These are phyloP conservation scores for Vitellaria paradoxa DNA, from an alignment of 179 eudicot genomes.

Conservation along the genomic window DNA sequence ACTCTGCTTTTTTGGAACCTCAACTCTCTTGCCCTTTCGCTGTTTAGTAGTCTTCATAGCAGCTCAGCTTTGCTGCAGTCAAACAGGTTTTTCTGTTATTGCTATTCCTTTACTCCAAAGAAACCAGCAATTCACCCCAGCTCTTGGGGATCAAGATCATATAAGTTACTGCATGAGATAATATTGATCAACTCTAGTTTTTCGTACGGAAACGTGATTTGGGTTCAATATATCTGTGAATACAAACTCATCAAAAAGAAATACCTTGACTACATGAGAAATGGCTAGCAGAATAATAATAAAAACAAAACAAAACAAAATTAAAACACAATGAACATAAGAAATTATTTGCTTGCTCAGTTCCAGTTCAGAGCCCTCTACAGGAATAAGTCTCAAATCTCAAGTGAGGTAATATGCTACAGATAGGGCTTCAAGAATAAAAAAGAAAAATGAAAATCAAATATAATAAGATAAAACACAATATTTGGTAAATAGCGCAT, in stretches of 20 bases:
- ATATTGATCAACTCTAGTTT: background rate
- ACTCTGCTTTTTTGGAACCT: slow-evolving; percentile 15
- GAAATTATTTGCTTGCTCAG: background rate
- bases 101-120: slow-evolving; percentile 8
- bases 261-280: background rate
- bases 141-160: background rate
- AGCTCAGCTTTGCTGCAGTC: slow-evolving; percentile 19
- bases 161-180: background rate
- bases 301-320: too few relatives aligned
- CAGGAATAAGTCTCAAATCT: too few relatives aligned
- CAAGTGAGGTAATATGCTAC: too few relatives aligned
- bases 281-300: background rate
- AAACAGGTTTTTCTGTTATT: slow-evolving; percentile 9
- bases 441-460: too few relatives aligned
- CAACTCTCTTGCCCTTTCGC: slow-evolving; percentile 22
- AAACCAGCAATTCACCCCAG: slow-evolving; percentile 6
- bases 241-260: background rate
- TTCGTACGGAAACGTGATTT: background rate
- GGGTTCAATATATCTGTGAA: background rate
- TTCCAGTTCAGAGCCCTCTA: background rate
- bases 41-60: slow-evolving; percentile 30
- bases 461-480: too few relatives aligned
- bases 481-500: too few relatives aligned
- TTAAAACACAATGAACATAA: too few relatives aligned
- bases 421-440: too few relatives aligned